Base-by-base conservation (phyloP, 2,329 filamentous ascomycete species). In the Colletotrichum graminicola region DNA sequence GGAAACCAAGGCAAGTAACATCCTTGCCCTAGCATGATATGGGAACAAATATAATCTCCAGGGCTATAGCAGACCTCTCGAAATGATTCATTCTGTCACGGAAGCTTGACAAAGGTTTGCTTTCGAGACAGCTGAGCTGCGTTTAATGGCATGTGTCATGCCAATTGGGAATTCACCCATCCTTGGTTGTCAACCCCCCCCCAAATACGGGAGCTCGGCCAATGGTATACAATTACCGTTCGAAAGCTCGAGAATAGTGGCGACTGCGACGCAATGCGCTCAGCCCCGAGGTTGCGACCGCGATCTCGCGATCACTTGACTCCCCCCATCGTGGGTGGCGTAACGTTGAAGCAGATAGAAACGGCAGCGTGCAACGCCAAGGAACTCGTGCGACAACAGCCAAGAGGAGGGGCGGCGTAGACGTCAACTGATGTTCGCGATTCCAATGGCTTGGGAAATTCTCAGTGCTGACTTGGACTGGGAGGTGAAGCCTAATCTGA, bases 141-240 rank as follows among this genome's bases (percentile, higher is more conserved):
- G 65, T 47, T 54, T 61, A 57, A 59, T n/a, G 54, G 21, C 34
- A 54, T 63, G 51, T 63, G 65, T 64, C 59, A 68, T 72, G 62
- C 26, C 26, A 41, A 16, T 36, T 26, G 36, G 11, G 41, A 61
- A 26, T 32, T 10, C 45, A 39, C 16, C n/a, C 41, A n/a, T 59
- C 60, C 43, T 39, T 63, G 59, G n/a, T 60, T 36, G 59, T 26
- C 34, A 45, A 16, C 29, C 66, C 8, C 52, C 7, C 8, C 11
- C 45, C 21, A 18, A 5, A 21, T 41, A 32, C 47, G 59, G 21
- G 29, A 23, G 47, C 51, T 72, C 65, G 45, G 65, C 29, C 59
- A 54, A 47, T 29, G 26, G 21, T 41, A 29, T 14, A 47, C 23
- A n/a, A 47, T 23, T 34, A 34, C n/a, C 10, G 10, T 5, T 61